phyloP scores from a whole-genome alignment of 106 monocot genomes.

The Acorus gramineus region DNA sequence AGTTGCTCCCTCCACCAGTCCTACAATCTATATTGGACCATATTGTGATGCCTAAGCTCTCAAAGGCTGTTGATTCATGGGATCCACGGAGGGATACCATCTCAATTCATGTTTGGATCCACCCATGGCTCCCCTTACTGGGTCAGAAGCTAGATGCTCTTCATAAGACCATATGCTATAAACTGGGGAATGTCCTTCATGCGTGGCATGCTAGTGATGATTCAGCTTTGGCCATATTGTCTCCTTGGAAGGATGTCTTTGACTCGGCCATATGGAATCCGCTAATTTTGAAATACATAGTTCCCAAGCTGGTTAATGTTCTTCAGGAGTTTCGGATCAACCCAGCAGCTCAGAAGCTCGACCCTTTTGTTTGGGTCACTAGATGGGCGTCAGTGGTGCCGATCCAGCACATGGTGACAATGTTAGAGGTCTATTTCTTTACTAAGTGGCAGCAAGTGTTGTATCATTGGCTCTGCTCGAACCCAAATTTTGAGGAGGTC shows the following conservation, averaged over 20 bases:
- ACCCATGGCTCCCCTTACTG: conserved; percentile 80
- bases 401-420: conserved; percentile 64
- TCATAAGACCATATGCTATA: conserved; percentile 63
- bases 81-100: conserved; percentile 68
- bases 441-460: conserved; percentile 84
- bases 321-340: conserved; percentile 77
- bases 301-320: conserved; percentile 64
- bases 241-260: conserved; percentile 95
- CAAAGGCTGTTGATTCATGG: conserved; percentile 65
- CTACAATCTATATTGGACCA: conserved; percentile 76
- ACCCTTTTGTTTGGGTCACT: conserved; percentile 90
- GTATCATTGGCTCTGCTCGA: conserved; percentile 72
- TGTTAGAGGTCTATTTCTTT: conserved; percentile 80
- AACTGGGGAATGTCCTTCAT: conserved; percentile 66
- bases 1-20: conserved; percentile 58
- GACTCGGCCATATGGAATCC: conserved; percentile 77
- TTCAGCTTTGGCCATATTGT: conserved; percentile 63
- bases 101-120: conserved; percentile 81
- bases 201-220: conserved; percentile 75
- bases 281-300: conserved; percentile 48
- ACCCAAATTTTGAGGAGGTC: conserved; percentile 77
- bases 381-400: conserved; percentile 70
- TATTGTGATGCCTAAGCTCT: conserved; percentile 82
- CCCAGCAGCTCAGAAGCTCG: conserved; percentile 63
- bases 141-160: conserved; percentile 62